Evolutionary conservation across 208 protist species (phyloP), one percentile per base, ranked within the genome.

Genomic region (Trypanosoma avium): DNA sequence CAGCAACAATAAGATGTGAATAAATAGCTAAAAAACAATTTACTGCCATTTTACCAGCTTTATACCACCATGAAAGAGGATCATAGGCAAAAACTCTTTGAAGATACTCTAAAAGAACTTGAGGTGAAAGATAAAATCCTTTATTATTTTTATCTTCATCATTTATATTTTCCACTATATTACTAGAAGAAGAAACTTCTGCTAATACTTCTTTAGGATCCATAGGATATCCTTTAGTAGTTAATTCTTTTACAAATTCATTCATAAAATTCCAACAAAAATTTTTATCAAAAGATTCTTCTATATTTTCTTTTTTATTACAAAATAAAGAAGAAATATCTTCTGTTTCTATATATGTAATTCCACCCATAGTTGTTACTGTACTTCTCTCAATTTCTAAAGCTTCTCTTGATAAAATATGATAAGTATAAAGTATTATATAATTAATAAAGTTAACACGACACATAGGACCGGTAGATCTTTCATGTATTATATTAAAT

Each of bases 371-470:
- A 8, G 4, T 12, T 5, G 27, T 19, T 21, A 6, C 22, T 35
- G 9, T 61, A 27, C n/a, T 42, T 27, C 40, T 70, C 65, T 24
- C 13, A 46, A 8, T 13, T 15, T 33, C 15, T 30, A 17, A 9
- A 12, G 71, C 75, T 15, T 76, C 77, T 29, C 45, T 30, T 19
- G 63, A 49, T 43, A 88, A 58, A 46, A 65, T 56, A 0, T 71
- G 62, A 59, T 84, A 84, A 19, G 70, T 64, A 57, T 79, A 64
- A 27, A 88, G 33, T 15, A 73, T 75, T 8, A 78, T 65, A 73
- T 75, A 90, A 7, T 71, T 63, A 56, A 87, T 60, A 61, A 90
- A 87, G 52, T 79, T 84, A 3, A 79, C 77, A 10, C 65, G 19
- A 38, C 45, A 63, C 5, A 59, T 55, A 0, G 57, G 53, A 53